These are phyloP conservation scores for Apophysomyces variabilis DNA, from an alignment of 371 early-diverging fungal genomes.

Conservation along the genomic window DNA sequence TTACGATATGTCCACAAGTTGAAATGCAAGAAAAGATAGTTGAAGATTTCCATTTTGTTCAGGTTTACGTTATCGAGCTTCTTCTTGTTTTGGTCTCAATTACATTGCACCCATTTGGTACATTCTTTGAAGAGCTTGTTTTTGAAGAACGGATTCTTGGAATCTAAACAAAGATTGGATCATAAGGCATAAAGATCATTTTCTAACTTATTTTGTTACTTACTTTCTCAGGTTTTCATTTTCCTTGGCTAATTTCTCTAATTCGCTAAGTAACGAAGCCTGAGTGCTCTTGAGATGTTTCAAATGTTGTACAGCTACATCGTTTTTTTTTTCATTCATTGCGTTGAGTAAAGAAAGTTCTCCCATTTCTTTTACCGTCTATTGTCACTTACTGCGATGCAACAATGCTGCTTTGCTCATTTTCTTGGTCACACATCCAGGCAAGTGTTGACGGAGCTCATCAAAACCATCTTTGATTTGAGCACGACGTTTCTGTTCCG, in stretches of 20 bases:
- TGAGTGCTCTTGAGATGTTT: constrained; percentile 55
- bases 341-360: constrained; percentile 10
- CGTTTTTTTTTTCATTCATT: not conserved
- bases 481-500: constrained; percentile 65
- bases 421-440: constrained; percentile 58
- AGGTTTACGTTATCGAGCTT: not conserved
- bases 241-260: constrained; percentile 51
- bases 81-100: not conserved
- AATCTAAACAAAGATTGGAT: constrained; percentile 24
- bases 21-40: constrained; percentile 14
- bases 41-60: constrained; percentile 15
- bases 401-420: constrained; percentile 63
- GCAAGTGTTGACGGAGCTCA: constrained; percentile 58
- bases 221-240: constrained; percentile 56
- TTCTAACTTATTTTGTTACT: constrained; percentile 13
- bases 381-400: constrained; percentile 47
- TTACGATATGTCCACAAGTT: constrained; percentile 1
- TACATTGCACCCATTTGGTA: constrained; percentile 54
- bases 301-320: constrained; percentile 53
- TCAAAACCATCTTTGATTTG: constrained; percentile 67
- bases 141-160: constrained; percentile 54
- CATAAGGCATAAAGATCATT: not conserved
- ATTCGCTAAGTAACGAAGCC: constrained; percentile 44
- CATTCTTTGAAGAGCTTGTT: constrained; percentile 59
- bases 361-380: no score